Percentiles rank a stretch among this genome's conserved stretches.
These are phyloP conservation scores for Daldinia eschscholtzii DNA, from an alignment of 2,329 filamentous ascomycete genomes.

Conservation along the genomic window DNA sequence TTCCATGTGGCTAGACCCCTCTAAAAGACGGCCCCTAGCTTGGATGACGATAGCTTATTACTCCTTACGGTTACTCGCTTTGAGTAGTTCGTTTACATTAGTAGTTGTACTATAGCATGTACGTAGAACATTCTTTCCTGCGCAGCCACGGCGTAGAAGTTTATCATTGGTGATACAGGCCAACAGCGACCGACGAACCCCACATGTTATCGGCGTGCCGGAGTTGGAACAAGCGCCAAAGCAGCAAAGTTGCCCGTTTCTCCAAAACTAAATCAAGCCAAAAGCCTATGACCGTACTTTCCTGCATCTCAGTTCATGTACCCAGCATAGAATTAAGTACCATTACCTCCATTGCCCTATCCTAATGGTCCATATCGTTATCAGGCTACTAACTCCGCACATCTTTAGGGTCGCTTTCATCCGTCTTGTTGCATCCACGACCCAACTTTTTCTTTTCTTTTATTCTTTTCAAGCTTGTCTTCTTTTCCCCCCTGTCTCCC, in stretches of 20 bases:
- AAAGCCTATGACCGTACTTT: slow-evolving; percentile 3
- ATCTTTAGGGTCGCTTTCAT: slow-evolving; percentile 27
- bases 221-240: slow-evolving; percentile 25
- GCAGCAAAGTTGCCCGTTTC: slow-evolving; percentile 1
- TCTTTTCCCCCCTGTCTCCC: not conserved
- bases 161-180: slow-evolving; percentile 21
- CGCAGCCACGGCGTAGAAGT: slow-evolving; percentile 4
- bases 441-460: slow-evolving; percentile 19
- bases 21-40: slow-evolving; percentile 5
- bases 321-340: too few relatives aligned
- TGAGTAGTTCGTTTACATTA: not conserved
- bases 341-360: not conserved
- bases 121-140: not conserved
- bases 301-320: not conserved
- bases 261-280: not conserved
- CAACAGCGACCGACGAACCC: slow-evolving; percentile 1
- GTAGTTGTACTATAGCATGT: not conserved
- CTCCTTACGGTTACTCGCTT: slow-evolving; percentile 31
- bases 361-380: slow-evolving; percentile 5
- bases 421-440: slow-evolving; percentile 25
- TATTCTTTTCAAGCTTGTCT: not conserved
- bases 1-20: slow-evolving; percentile 31
- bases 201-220: slow-evolving; percentile 23
- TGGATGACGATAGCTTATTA: slow-evolving; percentile 29
- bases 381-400: slow-evolving; percentile 1